Base-by-base conservation (phyloP, 1,284 basidiomycete species). In the Sanguinoderma infundibulare region DNA sequence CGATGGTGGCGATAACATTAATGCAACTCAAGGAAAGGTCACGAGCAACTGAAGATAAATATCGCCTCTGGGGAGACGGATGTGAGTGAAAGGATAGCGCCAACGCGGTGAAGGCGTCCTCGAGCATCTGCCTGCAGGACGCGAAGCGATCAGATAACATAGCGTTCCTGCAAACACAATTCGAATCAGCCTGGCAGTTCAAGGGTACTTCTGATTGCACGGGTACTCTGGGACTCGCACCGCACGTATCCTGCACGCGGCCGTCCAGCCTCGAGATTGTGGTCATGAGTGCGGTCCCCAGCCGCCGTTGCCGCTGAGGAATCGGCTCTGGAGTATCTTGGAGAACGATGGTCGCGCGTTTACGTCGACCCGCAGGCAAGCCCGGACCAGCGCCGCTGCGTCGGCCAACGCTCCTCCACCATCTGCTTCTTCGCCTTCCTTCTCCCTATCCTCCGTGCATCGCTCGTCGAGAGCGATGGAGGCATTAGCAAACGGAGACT, bases 321-420 rank as follows among this genome's bases (percentile, higher is more conserved):
- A 96, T 38, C 86, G 85, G 72, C 87, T 89, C 69, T 89, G 83
- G 54, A 93, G 78, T 58, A 97, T 87, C 71, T 84, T 83, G 71
- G 93, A 90, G 70, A 95, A 95, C 3, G 89, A 89, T n/a, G 95
- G 95, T 39, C 93, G 83, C 10, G 84, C 83, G 40, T 74, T 72
- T 24, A 92, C 83, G 30, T 92, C 87, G 15, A 96, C 82, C 67
- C 85, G 85, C 39, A 97, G 80, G 72, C 95, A 97, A 35, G 89
- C 88, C 55, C 84, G 79, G 35, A 96, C 92, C 54, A 97, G 83
- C 40, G 85, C 87, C 39, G 90, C 90, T 6, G 91, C 94, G 70
- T 96, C 93, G 12, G 85, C 87, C 22, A 96, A 79, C 3, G 86
- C 82, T n/a, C 92, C 90, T 26, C 93, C 94, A 2, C 91, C 91